Base-by-base conservation (phyloP, 192 early-diverging fungal genomes). In the Paraglomus brasilianum region DNA sequence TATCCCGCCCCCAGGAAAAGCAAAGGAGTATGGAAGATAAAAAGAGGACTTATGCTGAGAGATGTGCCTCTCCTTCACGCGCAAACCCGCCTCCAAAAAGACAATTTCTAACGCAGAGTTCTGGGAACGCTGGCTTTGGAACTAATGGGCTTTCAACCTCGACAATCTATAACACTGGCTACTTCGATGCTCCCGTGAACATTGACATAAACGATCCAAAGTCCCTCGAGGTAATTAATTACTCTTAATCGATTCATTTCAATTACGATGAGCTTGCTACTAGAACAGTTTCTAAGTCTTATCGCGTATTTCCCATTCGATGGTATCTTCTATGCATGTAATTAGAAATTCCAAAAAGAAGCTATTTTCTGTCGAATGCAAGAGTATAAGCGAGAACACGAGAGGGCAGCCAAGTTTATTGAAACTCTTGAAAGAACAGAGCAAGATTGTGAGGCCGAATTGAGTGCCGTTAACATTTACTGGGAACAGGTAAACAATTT, bases 331-430 rank as follows among this genome's bases (percentile, higher is more conserved):
- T n/a, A 49, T 14, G 13, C 48, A 49, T 49, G 17, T 56, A 19
- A 56, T 56, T 17, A 17, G 21, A 56, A 52, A 30, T 85, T 82
- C 64, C 84, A 85, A 80, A 85, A 85, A 72, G 84, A 85, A 22
- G 84, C 84, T 46, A 86, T 85, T 59, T 86, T 81, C 74, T 71
- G 84, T 22, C 78, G 82, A 63, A 85, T 85, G 84, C 78, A 81
- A 76, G 83, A 85, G 56, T 85, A 85, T 73, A 85, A 85, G 70
- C 76, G 84, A 39, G 79, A 85, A 46, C 71, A 75, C 43, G 65
- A 60, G 13, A 66, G 78, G n/a, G 71, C 82, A 11, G 71, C 75
- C 19, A 69, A 58, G 41, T 66, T 70, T 15, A 57, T 75, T 19
- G 68, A 40, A 41, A 70, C 69, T 15, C 69, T 83, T 40, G 83